Evolutionary conservation across 495 filamentous ascomycete species (phyloP).

Genomic region (Rostrohypoxylon terebratum): DNA sequence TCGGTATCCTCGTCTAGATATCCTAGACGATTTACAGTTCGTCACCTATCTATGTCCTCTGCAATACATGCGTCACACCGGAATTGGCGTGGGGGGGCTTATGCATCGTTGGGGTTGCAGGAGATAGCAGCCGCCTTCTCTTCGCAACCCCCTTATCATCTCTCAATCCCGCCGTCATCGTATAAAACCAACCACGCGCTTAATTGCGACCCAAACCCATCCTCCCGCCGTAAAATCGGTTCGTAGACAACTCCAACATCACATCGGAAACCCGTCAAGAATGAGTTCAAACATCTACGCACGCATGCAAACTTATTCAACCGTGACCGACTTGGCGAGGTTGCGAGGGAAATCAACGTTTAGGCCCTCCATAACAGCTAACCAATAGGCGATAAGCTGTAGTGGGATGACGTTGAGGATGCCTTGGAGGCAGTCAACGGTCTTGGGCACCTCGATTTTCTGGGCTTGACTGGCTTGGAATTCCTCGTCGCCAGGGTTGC

Average conservation of each 20-base stretch:
- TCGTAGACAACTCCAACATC: slow-evolving; percentile 43
- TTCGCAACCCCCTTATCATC: slow-evolving; percentile 24
- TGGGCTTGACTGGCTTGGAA: slow-evolving; percentile 88
- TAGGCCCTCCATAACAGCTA: slow-evolving; percentile 92
- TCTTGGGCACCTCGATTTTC: slow-evolving; percentile 97
- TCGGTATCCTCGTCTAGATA: slow-evolving; percentile 24
- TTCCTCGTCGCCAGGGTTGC: slow-evolving; percentile 89
- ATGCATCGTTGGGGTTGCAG: slow-evolving; percentile 24
- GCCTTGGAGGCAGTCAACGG: slow-evolving; percentile 94
- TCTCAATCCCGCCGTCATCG: slow-evolving; percentile 40
- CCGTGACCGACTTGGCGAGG: slow-evolving; percentile 97
- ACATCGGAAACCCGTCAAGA: slow-evolving; percentile 32
- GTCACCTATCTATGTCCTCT: slow-evolving; percentile 30
- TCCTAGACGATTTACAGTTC: slow-evolving; percentile 30
- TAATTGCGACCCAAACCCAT: slow-evolving; percentile 40
- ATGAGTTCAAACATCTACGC: slow-evolving; percentile 27
- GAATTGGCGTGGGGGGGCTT: slow-evolving; percentile 29
- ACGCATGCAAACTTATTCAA: slow-evolving; percentile 74
- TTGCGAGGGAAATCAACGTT: slow-evolving; percentile 99
- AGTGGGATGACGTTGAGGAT: slow-evolving; percentile 97
- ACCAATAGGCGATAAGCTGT: slow-evolving; percentile 98
- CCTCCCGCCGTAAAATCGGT: slow-evolving; percentile 44
- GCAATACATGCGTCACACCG: slow-evolving; percentile 25
- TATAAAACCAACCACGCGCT: slow-evolving; percentile 40
- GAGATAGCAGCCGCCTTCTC: slow-evolving; percentile 25